phyloP scores from a whole-genome alignment of 306 rosid genomes.

The Canavalia gladiata region DNA sequence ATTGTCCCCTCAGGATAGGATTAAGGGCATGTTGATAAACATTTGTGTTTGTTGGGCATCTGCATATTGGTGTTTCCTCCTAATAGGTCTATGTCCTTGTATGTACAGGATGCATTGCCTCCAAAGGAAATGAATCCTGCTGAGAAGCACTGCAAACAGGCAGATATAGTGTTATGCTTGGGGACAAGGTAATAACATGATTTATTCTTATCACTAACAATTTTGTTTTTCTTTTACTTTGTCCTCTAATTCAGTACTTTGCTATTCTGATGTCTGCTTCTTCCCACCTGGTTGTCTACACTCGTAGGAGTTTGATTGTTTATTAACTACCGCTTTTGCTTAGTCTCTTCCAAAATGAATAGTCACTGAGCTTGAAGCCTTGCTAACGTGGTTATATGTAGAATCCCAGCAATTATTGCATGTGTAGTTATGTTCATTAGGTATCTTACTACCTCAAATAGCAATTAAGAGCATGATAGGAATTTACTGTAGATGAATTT shows the following conservation, averaged over 20 bases:
- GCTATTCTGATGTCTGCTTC: not conserved
- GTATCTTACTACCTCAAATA: constrained; percentile 7
- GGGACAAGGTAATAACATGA: constrained; percentile 83
- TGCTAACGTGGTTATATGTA: not conserved
- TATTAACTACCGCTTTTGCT: constrained; percentile 17
- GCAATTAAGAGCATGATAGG: not conserved
- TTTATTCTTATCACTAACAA: constrained; percentile 39
- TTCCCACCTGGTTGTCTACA: constrained; percentile 4
- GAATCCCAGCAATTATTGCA: not conserved
- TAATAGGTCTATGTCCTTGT: constrained; percentile 9
- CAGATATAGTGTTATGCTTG: constrained; percentile 92
- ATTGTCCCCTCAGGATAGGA: not conserved
- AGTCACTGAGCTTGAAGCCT: constrained; percentile 4
- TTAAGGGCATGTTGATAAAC: constrained; percentile 1
- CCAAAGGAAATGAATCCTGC: constrained; percentile 94
- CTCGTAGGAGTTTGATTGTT: constrained; percentile 6
- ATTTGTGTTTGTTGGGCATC: not conserved
- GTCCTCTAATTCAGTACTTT: not conserved
- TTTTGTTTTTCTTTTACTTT: constrained; percentile 14
- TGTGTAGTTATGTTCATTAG: constrained; percentile 4
- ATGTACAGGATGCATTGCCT: constrained; percentile 91
- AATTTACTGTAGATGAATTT: constrained; percentile 3
- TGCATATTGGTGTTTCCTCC: not conserved
- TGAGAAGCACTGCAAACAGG: constrained; percentile 95
- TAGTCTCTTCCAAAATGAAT: constrained; percentile 20